phyloP scores from a whole-genome alignment of 1,139 yeast genomes.

The Arxiozyma slooffiae region DNA sequence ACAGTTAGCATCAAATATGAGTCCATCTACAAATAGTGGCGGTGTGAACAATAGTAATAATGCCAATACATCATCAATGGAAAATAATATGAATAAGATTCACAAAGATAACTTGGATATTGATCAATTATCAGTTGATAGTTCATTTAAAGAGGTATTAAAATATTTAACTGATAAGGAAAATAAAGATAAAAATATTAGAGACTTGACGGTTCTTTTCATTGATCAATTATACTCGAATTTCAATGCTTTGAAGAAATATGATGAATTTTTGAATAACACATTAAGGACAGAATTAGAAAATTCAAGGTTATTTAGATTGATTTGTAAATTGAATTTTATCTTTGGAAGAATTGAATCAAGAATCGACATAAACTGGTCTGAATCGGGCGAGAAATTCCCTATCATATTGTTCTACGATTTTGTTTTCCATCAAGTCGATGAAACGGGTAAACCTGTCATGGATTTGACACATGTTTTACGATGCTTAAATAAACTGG shows the following conservation, averaged over 20 bases:
- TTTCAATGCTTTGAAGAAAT: constrained; percentile 47
- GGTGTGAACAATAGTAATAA: background rate
- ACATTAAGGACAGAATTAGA: constrained; percentile 68
- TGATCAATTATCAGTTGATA: constrained; percentile 22
- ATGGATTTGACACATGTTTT: constrained; percentile 79
- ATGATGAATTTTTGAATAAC: constrained; percentile 57
- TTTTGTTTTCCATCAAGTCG: constrained; percentile 74
- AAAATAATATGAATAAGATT: constrained; percentile 7
- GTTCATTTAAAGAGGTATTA: constrained; percentile 31
- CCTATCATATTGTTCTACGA: constrained; percentile 73
- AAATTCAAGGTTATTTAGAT: constrained; percentile 76
- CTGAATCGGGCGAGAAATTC: constrained; percentile 67
- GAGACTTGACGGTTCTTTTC: constrained; percentile 18
- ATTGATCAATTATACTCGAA: constrained; percentile 33
- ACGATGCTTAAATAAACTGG: constrained; percentile 72
- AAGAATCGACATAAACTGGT: constrained; percentile 49
- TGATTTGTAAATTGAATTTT: constrained; percentile 71
- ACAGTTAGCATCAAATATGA: constrained; percentile 42
- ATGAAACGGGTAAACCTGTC: constrained; percentile 67
- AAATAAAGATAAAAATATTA: constrained; percentile 25
- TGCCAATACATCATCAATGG: background rate
- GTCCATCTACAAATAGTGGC: constrained; percentile 21
- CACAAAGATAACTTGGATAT: constrained; percentile 7
- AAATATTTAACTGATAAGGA: constrained; percentile 30
- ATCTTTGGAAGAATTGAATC: constrained; percentile 68